Evolutionary conservation across 2,329 filamentous ascomycete genomes (phyloP), one percentile per base, ranked within the genome.

Genomic region (Arachnomyces sp.): DNA sequence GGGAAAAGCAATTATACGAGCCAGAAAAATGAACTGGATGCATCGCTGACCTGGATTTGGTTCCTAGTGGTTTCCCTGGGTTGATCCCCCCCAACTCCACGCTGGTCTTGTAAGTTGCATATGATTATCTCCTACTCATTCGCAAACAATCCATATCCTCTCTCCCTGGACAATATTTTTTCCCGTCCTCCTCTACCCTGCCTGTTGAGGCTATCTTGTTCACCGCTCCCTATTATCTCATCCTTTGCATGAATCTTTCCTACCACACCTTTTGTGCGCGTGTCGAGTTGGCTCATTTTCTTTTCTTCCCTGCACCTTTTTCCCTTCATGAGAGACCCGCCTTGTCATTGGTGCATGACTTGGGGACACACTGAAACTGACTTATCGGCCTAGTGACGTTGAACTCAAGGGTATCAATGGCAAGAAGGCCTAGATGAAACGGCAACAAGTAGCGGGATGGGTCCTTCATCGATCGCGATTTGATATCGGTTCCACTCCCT

Each of bases 81-180:
- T 71, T 81, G 55, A 93, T 94, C 48, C 87, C 87, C 45, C 65
- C 80, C 30, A 77, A 82, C 54, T 69, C 86, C n/a, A 78, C 74
- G 50, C 74, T 94, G 47, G 75, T 93, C 69, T 93, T 93, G 86
- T 92, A 75, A 74, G 85, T 78, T 16, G 21, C 21, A 25, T 25
- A 25, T 25, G 5, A 25, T n/a, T 25, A 25, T 25, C 21, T 25
- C 21, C 21, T 25, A 25, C 21, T 25, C 21, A 25, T 25, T 25
- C 21, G 21, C 21, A 25, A 25, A 25, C 21, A n/a, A 25, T 25
- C 21, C 21, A 25, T 25, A 25, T 25, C 21, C 21, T 25, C 21
- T 25, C 21, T 25, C 21, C 21, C 21, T 25, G 21, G 21, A 25
- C 21, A 5, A 5, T 25, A 5, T 5, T 29, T 41, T 35, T 9